These are phyloP conservation scores for Aspergillus aculeatinus DNA, from an alignment of 2,329 filamentous ascomycete species.

Conservation along the genomic window DNA sequence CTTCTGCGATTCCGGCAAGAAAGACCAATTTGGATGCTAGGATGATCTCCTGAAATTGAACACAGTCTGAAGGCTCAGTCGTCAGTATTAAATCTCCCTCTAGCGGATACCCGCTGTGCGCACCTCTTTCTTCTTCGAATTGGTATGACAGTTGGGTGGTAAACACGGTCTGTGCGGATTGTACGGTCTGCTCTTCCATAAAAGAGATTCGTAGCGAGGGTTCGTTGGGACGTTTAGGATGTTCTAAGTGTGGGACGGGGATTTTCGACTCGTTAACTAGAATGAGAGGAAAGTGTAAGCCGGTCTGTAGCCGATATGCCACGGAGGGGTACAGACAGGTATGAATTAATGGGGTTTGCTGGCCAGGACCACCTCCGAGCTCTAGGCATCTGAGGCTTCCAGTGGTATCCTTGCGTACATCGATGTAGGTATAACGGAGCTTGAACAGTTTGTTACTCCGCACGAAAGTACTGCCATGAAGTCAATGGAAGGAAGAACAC, in stretches of 20 bases:
- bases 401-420: constrained; percentile 40
- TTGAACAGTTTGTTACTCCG: constrained; percentile 42
- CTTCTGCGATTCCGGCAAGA: constrained; percentile 44
- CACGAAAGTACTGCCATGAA: constrained; percentile 35
- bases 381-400: constrained; percentile 39
- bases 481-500: not conserved
- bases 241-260: constrained; percentile 45
- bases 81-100: constrained; percentile 7
- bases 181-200: constrained; percentile 45
- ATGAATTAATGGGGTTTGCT: constrained; percentile 39
- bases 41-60: constrained; percentile 42
- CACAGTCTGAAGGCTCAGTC: constrained; percentile 32
- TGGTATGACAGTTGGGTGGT: constrained; percentile 43
- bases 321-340: constrained; percentile 32
- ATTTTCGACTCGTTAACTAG: constrained; percentile 38
- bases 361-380: constrained; percentile 38
- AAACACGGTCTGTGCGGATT: constrained; percentile 39
- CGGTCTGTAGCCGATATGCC: not conserved
- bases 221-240: constrained; percentile 37
- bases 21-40: constrained; percentile 41
- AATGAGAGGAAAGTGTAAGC: not conserved
- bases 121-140: constrained; percentile 45
- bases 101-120: not conserved
- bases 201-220: constrained; percentile 42
- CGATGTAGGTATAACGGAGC: constrained; percentile 39